phyloP scores from a whole-genome alignment of 768 basidiomycete species.

The Lentinus brumalis region DNA sequence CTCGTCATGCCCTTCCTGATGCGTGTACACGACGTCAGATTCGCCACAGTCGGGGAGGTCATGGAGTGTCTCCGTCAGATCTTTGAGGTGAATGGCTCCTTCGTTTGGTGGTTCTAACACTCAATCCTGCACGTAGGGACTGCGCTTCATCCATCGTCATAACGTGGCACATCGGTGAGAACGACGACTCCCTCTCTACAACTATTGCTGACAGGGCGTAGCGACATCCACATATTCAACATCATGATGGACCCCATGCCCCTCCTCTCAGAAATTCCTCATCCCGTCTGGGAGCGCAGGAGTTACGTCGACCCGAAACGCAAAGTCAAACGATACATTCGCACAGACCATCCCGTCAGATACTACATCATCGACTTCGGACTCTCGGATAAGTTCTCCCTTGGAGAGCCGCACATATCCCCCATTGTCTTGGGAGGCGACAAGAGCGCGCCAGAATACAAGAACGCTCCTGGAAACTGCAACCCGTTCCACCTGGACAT shows the following conservation, averaged over 20 bases:
- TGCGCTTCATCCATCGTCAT: conserved; percentile 40
- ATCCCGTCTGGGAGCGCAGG: conserved; percentile 2
- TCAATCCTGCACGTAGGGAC: conserved; percentile 24
- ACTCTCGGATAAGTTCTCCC: not conserved
- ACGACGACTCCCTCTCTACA: no score
- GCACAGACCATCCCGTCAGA: conserved; percentile 25
- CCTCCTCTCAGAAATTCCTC: conserved; percentile 21
- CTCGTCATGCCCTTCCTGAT: conserved; percentile 37
- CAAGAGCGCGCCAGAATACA: conserved; percentile 7
- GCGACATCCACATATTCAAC: conserved; percentile 12
- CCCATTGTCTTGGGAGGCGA: conserved; percentile 23
- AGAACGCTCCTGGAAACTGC: not conserved
- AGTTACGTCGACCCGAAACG: conserved; percentile 3
- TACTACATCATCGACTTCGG: conserved; percentile 31
- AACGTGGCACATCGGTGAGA: conserved; percentile 39
- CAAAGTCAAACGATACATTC: conserved; percentile 2
- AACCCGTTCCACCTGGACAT: no score
- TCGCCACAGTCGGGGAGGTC: conserved; percentile 38
- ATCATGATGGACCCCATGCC: conserved; percentile 21
- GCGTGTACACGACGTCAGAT: conserved; percentile 29
- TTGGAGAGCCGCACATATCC: not conserved
- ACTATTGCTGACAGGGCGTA: not conserved
- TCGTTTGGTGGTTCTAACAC: not conserved
- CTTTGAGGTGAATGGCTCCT: conserved; percentile 28
- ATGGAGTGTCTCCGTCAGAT: conserved; percentile 36